These are phyloP conservation scores for Acanthamoeba polyphaga DNA, from an alignment of 208 protist species.

Conservation along the genomic window DNA sequence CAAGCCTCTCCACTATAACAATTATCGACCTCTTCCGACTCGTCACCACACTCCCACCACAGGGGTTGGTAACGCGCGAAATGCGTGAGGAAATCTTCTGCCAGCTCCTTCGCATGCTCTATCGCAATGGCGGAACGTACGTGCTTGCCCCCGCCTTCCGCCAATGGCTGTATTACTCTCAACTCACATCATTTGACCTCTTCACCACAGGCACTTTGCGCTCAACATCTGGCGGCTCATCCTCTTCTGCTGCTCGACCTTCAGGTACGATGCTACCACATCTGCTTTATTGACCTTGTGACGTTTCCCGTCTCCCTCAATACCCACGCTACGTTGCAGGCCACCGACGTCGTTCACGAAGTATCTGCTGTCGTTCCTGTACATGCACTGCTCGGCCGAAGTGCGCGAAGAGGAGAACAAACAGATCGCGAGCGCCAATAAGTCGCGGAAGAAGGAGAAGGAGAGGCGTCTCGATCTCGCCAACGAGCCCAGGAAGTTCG, in stretches of 20 bases:
- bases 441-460: neutral
- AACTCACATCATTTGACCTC: too few relatives aligned
- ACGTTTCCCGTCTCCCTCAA: neutral
- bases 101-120: constrained; percentile 25
- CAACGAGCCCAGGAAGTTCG: neutral
- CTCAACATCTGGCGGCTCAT: constrained; percentile 15
- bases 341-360: constrained; percentile 17
- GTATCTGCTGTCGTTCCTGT: constrained; percentile 40
- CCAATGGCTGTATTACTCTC: too few relatives aligned
- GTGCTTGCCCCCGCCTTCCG: neutral
- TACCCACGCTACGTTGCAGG: neutral
- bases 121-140: neutral
- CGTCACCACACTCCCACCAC: neutral
- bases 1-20: neutral
- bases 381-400: neutral
- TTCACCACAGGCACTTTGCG: neutral
- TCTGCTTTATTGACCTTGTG: neutral
- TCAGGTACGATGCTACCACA: neutral
- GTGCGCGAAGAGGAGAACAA: neutral
- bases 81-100: constrained; percentile 44
- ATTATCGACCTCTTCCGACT: too few relatives aligned
- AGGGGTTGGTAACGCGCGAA: neutral
- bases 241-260: constrained; percentile 30
- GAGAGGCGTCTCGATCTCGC: neutral
- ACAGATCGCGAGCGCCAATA: neutral